Base-by-base conservation (phyloP, 2,329 filamentous ascomycete genomes). In the Alternaria sp. region DNA sequence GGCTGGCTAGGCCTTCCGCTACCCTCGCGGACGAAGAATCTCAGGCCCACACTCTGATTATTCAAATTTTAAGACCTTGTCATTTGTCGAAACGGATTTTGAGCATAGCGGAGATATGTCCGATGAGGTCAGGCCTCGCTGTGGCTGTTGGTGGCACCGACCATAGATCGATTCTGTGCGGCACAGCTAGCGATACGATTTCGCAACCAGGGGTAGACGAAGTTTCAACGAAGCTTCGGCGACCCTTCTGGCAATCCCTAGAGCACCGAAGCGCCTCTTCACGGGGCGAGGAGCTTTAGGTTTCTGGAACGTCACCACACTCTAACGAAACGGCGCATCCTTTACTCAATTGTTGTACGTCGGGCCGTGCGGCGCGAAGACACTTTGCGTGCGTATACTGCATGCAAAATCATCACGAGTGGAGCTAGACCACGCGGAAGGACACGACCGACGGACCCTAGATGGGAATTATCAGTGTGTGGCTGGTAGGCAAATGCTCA, bases 141-240 rank as follows among this genome's bases (percentile, higher is more conserved):
- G 32, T 46, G 41, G 44, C 38, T 40, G 32, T 60, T 49, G 18
- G 28, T 53, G 50, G 43, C 50, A 28, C 22, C 44, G 20, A 44
- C 22, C 14, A 25, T 34, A 48, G 20, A 49, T 49, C 44, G 32
- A 28, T 48, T 54, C 36, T 30, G 34, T 55, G 34, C 48, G 41
- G 46, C 34, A 30, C 54, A 38, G 41, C 48, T 30, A 32, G 43
- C 43, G 8, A 27, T 27, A 46, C 36, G 54, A 57, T 25, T 57
- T 38, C 43, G 25, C 20, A 46, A 38, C 57, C 44, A 46, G 53
- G 53, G 40, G 51, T 54, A 45, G 27, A 54, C 51, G 36, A 48
- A 32, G 20, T 20, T 51, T 48, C 30, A 32, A 51, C n/a, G 30
- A 45, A 57, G 41, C 32, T 51, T 57, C 40, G 48, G 25, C 41